Conservation (phyloP, 495 filamentous ascomycete genomes). For the Penicillium simplicissimum region DNA sequence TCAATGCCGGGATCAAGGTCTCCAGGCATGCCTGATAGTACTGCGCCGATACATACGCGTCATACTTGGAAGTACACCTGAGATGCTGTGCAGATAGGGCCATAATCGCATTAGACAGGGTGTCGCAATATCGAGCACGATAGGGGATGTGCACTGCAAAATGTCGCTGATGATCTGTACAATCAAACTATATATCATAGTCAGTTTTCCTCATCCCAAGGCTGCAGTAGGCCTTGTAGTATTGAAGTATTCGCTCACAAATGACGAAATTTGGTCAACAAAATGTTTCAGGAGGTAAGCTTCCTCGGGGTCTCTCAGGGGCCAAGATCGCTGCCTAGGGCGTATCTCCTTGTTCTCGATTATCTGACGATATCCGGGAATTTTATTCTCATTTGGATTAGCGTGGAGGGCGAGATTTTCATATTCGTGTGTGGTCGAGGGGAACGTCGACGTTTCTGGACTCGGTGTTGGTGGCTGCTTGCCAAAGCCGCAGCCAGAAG, state of each 20-base stretch:
- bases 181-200: slow-evolving; percentile 47
- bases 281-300: slow-evolving; percentile 26
- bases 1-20: slow-evolving; percentile 49
- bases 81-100: slow-evolving; percentile 58
- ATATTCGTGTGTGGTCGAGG: background rate
- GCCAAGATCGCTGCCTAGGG: slow-evolving; percentile 17
- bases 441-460: background rate
- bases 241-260: slow-evolving; percentile 16
- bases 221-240: background rate
- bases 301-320: slow-evolving; percentile 26
- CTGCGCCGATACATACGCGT: slow-evolving; percentile 45
- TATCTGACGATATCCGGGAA: background rate
- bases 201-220: background rate
- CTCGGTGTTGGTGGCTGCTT: background rate
- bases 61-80: slow-evolving; percentile 47
- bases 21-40: slow-evolving; percentile 54
- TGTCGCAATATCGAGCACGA: slow-evolving; percentile 48
- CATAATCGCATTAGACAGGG: slow-evolving; percentile 59
- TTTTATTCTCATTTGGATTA: background rate
- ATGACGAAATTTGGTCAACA: slow-evolving; percentile 25
- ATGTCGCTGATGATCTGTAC: slow-evolving; percentile 55
- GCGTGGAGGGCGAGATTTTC: background rate
- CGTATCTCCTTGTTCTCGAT: background rate
- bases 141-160: slow-evolving; percentile 56
- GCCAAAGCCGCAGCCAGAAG: background rate